Base-by-base conservation (phyloP, 768 basidiomycete species). In the Trametes sanguinea region DNA sequence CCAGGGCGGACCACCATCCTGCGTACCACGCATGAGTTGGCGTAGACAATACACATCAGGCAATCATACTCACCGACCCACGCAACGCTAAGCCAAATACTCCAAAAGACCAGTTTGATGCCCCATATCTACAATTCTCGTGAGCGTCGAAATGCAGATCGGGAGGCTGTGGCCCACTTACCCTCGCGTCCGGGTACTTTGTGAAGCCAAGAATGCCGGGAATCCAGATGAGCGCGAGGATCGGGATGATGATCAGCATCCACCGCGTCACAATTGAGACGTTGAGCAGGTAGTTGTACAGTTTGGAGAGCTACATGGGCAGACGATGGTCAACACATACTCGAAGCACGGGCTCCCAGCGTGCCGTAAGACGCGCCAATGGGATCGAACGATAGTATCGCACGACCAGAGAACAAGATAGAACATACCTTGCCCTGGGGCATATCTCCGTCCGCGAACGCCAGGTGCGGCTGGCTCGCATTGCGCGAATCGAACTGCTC, bases 1-100 rank as follows among this genome's bases (percentile, higher is more conserved):
- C 90, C 22, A 90, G 79, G 2, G 87, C 77, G 37, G 76, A 83
- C 92, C 92, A 95, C 89, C 90, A 95, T 16, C 89, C 87, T 42
- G n/a, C 45, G 42, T 32, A 35, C 63, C 32, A 6, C 13, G 54
- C 33, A 64, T n/a, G 5, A 33, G 40, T 40, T 37, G n/a, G 14
- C 45, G 46, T 55, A 57, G 2, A 32, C 60, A 56, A 30, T 61
- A 32, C 14, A 44, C 30, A 10, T 6, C 10, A 4, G n/a, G 30
- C 37, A 17, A 51, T 33, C 11, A 5, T 6, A 71, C 79, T 47
- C 66, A 86, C 88, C 89, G 70, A 74, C 84, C 94, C 94, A 96
- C 4, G 84, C 76, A 35, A 95, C 84, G 42, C 81, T 83, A 32
- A 94, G 75, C 92, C 92, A 96, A 59, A 93, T 86, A 61, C 87